Evolutionary conservation across 371 early-diverging fungal genomes (phyloP).

Genomic region (Entomophthora muscae): DNA sequence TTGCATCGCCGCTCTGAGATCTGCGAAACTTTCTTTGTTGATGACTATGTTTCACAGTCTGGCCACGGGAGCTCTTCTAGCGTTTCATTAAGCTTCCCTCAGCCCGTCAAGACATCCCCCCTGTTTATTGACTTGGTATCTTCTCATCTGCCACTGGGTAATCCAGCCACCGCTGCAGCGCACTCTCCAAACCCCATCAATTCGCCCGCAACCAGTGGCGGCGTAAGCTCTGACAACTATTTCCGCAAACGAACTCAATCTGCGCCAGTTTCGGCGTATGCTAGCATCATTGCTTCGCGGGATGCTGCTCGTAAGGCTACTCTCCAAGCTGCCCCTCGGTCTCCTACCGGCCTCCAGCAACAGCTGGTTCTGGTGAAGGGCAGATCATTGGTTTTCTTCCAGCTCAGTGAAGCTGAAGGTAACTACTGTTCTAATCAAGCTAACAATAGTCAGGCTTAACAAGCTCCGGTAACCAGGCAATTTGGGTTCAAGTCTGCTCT

Average conservation of each 20-base stretch:
- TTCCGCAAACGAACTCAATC: constrained; percentile 7
- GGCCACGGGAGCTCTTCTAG: background rate
- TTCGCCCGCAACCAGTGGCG: background rate
- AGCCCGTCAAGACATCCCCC: background rate
- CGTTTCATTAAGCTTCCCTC: background rate
- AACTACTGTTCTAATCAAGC: no score
- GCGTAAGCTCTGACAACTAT: background rate
- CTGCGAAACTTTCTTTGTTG: constrained; percentile 4
- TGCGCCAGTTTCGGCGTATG: background rate
- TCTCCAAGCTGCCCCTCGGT: background rate
- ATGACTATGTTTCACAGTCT: background rate
- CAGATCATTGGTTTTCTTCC: background rate
- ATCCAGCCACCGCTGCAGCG: background rate
- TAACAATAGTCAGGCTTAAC: background rate
- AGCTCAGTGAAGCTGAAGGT: background rate
- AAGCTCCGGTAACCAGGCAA: background rate
- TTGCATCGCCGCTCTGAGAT: background rate
- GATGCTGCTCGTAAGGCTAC: background rate
- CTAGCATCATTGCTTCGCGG: background rate
- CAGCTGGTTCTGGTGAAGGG: background rate
- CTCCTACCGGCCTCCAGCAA: background rate
- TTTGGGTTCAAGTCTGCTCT: constrained; percentile 23
- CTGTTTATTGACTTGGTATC: background rate
- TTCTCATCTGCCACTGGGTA: constrained; percentile 1
- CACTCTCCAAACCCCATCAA: background rate